A percentile compares a stretch with the other conserved stretches of the same genome.
Evolutionary conservation across 2,329 filamentous ascomycete species (phyloP).

Genomic region (Exophiala oligosperma): DNA sequence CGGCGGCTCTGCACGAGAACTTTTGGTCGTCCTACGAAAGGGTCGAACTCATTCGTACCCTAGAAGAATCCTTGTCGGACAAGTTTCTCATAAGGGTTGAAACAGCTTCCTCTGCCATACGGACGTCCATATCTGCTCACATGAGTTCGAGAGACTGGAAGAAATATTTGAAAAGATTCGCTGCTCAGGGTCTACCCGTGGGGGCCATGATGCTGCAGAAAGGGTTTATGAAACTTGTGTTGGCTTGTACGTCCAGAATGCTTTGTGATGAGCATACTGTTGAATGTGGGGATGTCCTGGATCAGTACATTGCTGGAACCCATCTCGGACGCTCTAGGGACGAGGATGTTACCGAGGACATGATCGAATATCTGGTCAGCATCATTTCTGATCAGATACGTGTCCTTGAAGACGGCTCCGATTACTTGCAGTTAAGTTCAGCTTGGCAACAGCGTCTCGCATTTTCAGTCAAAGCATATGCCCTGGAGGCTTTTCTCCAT

Average conservation of each 20-base stretch:
- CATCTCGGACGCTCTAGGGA: slow-evolving; percentile 38
- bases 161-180: slow-evolving; percentile 79
- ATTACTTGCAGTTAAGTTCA: slow-evolving; percentile 84
- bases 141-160: slow-evolving; percentile 80
- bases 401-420: slow-evolving; percentile 81
- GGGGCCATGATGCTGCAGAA: slow-evolving; percentile 89
- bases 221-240: slow-evolving; percentile 82
- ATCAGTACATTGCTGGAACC: slow-evolving; percentile 66
- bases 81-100: slow-evolving; percentile 83
- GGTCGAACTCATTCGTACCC: slow-evolving; percentile 67
- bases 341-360: slow-evolving; percentile 38
- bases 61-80: slow-evolving; percentile 76
- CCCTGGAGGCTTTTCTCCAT: slow-evolving; percentile 80
- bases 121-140: slow-evolving; percentile 70
- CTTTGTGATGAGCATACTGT: slow-evolving; percentile 63
- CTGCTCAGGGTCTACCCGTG: slow-evolving; percentile 73
- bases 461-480: slow-evolving; percentile 79
- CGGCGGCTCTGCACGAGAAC: slow-evolving; percentile 71
- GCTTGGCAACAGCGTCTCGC: slow-evolving; percentile 83
- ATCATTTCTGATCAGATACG: slow-evolving; percentile 81
- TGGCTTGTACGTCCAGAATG: slow-evolving; percentile 73
- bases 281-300: slow-evolving; percentile 66
- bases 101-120: slow-evolving; percentile 84
- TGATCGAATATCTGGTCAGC: slow-evolving; percentile 62
- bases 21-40: slow-evolving; percentile 81